A percentile compares a stretch with the other conserved stretches of the same genome.
These are phyloP conservation scores for Cicer chorassanicum DNA, from an alignment of 306 rosid species.

Conservation along the genomic window DNA sequence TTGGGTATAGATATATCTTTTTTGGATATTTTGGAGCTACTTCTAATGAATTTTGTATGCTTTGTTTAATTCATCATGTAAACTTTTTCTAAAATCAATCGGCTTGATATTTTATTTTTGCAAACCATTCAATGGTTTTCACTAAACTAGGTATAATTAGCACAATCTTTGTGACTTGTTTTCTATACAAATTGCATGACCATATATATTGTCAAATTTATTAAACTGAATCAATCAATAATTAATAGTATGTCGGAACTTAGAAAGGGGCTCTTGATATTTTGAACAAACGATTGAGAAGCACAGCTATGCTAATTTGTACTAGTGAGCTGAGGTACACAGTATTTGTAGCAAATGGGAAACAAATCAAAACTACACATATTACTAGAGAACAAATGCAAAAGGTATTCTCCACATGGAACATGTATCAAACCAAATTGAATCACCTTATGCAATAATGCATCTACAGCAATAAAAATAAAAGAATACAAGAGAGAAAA, in stretches of 20 bases:
- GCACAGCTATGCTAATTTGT: not conserved
- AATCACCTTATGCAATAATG: too few species aligned
- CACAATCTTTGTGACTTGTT: not conserved
- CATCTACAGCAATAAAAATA: too few species aligned
- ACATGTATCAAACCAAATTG: not conserved
- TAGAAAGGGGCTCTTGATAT: too few species aligned
- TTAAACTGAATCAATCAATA: not conserved
- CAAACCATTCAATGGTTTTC: not conserved
- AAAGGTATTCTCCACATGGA: not conserved
- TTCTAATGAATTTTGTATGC: not conserved
- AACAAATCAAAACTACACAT: slow-evolving; percentile 4
- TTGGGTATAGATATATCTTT: not conserved
- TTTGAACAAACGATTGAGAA: too few species aligned
- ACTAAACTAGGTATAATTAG: not conserved
- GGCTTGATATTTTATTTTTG: not conserved
- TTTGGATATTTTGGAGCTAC: not conserved
- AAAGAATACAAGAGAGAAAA: too few species aligned
- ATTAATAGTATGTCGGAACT: too few species aligned
- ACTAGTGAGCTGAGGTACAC: slow-evolving; percentile 4
- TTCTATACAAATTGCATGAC: not conserved
- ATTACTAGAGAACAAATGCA: not conserved
- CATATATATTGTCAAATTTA: not conserved
- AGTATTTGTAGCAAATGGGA: not conserved
- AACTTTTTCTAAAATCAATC: too few species aligned
- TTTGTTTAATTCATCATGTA: not conserved